phyloP scores from a whole-genome alignment of 2,329 filamentous ascomycete genomes.

The Escovopsis sp. region DNA sequence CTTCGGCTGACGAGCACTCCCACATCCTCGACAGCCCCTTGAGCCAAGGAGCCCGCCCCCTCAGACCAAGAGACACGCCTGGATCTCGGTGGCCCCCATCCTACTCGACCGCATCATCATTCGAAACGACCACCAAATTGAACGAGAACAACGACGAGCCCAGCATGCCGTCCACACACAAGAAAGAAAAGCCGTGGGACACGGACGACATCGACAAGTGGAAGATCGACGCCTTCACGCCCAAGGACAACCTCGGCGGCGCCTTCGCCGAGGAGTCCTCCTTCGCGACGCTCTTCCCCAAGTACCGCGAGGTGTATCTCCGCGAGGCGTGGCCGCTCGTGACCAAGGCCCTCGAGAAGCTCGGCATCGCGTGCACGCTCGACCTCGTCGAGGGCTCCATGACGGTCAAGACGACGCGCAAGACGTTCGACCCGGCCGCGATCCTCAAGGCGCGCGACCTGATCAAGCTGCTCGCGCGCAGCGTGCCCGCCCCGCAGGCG shows the following conservation, averaged over 20 bases:
- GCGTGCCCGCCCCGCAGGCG: constrained; percentile 84
- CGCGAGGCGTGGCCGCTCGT: constrained; percentile 88
- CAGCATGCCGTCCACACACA: constrained; percentile 72
- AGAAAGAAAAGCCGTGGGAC: constrained; percentile 86
- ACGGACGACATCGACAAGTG: constrained; percentile 96
- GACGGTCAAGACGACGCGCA: constrained; percentile 88
- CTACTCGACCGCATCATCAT: no score
- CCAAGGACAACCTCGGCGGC: constrained; percentile 71
- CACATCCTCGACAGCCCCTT: no score
- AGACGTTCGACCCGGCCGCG: constrained; percentile 80
- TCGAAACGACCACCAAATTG: no score
- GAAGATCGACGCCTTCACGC: constrained; percentile 78
- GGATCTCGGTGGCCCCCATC: no score
- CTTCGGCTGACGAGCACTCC: no score
- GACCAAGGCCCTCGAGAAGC: constrained; percentile 72
- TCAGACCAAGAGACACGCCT: no score
- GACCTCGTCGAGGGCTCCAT: constrained; percentile 93
- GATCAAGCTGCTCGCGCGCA: constrained; percentile 81
- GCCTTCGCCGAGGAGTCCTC: constrained; percentile 87
- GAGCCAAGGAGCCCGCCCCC: no score
- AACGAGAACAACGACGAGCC: no score
- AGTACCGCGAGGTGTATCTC: constrained; percentile 89
- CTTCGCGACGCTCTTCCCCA: constrained; percentile 78
- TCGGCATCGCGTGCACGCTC: constrained; percentile 77
- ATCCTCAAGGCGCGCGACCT: constrained; percentile 90